phyloP scores from a whole-genome alignment of 495 filamentous ascomycete species.

The Bryoglossum gracile region DNA sequence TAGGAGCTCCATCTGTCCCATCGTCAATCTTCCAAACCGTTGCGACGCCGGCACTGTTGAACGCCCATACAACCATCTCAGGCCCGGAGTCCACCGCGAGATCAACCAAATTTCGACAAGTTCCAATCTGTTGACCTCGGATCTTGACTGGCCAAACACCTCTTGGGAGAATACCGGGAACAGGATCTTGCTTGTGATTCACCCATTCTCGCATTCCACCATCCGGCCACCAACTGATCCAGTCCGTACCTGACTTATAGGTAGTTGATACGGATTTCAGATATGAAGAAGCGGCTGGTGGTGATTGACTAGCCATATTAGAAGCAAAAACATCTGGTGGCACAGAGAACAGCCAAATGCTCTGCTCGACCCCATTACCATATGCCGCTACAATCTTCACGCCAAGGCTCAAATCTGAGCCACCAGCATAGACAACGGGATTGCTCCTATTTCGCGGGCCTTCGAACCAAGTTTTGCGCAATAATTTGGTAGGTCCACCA shows the following conservation, averaged over 20 bases:
- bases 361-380: slow-evolving; percentile 28
- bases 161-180: slow-evolving; percentile 14
- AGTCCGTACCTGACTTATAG: slow-evolving; percentile 7
- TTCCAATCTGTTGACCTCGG: slow-evolving; percentile 32
- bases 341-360: slow-evolving; percentile 54
- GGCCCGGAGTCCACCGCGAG: slow-evolving; percentile 33
- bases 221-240: slow-evolving; percentile 22
- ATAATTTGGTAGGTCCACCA: slow-evolving; percentile 29
- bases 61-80: slow-evolving; percentile 35
- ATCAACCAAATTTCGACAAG: slow-evolving; percentile 28
- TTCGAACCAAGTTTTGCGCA: slow-evolving; percentile 39
- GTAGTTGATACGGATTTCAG: background rate
- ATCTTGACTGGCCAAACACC: slow-evolving; percentile 30
- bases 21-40: slow-evolving; percentile 28
- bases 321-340: slow-evolving; percentile 52
- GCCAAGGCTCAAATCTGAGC: slow-evolving; percentile 53
- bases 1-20: slow-evolving; percentile 5
- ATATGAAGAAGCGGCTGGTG: background rate
- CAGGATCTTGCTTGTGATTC: slow-evolving; percentile 7
- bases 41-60: slow-evolving; percentile 29
- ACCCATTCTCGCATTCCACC: slow-evolving; percentile 16
- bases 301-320: background rate
- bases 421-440: slow-evolving; percentile 49
- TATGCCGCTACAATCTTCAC: slow-evolving; percentile 57
- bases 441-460: slow-evolving; percentile 27